These are phyloP conservation scores for Aspergillus udagawae DNA, from an alignment of 2,329 filamentous ascomycete genomes.

Conservation along the genomic window DNA sequence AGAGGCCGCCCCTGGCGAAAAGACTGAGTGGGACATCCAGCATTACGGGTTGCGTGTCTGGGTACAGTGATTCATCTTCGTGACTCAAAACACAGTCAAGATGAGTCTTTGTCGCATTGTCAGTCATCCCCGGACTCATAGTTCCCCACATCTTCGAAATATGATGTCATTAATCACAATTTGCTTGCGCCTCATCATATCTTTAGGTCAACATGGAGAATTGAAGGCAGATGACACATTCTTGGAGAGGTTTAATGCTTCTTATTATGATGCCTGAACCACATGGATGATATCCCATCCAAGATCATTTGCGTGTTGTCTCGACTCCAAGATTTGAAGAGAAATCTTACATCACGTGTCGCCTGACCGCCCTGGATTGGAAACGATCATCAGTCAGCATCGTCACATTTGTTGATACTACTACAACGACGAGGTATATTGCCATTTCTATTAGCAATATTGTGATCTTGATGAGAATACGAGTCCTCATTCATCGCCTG, in stretches of 20 bases:
- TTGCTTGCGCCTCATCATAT: not conserved
- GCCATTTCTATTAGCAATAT: not conserved
- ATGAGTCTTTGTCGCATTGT: not conserved
- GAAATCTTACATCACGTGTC: not conserved
- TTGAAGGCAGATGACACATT: not conserved
- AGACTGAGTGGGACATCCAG: no score
- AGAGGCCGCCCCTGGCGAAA: not conserved
- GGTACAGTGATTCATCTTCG: not conserved
- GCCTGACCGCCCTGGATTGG: not conserved
- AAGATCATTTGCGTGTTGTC: not conserved
- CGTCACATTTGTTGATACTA: not conserved
- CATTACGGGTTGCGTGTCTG: no score
- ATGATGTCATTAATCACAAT: not conserved
- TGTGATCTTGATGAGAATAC: not conserved
- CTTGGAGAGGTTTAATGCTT: not conserved
- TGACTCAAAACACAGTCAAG: not conserved
- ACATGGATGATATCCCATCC: not conserved
- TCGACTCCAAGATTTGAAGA: not conserved
- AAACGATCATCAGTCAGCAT: not conserved
- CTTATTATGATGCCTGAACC: not conserved
- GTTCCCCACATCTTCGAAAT: not conserved
- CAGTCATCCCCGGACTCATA: not conserved
- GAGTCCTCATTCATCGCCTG: not conserved
- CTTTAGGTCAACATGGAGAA: not conserved
- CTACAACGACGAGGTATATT: not conserved